Percentiles rank a stretch among this genome's conserved stretches.
These are phyloP conservation scores for Ulmus americana DNA, from an alignment of 331 rosid genomes.

Conservation along the genomic window DNA sequence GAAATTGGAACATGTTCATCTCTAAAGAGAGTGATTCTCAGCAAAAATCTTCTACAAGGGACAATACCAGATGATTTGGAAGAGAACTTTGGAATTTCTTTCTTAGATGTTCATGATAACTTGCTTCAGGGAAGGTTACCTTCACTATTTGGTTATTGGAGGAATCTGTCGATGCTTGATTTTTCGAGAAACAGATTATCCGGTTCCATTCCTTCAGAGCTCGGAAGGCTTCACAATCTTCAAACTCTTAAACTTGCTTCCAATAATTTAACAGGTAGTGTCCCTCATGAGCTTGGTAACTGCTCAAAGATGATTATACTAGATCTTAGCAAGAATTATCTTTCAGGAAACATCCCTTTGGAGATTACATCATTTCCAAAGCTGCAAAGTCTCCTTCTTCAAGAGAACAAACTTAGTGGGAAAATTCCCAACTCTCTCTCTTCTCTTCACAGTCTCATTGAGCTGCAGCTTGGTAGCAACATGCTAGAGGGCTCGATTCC, in stretches of 20 bases:
- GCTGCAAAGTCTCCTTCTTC: slow-evolving; percentile 16
- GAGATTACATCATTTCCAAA: slow-evolving; percentile 14
- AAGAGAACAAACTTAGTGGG: slow-evolving; percentile 16
- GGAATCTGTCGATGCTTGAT: slow-evolving; percentile 22
- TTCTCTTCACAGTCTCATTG: slow-evolving; percentile 14
- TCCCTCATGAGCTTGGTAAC: slow-evolving; percentile 17
- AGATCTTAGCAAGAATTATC: slow-evolving; percentile 15
- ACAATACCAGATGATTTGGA: slow-evolving; percentile 18
- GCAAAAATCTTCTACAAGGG: slow-evolving; percentile 20
- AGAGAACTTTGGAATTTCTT: slow-evolving; percentile 15
- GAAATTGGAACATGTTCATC: slow-evolving; percentile 14
- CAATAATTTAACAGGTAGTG: slow-evolving; percentile 9
- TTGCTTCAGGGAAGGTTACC: slow-evolving; percentile 20
- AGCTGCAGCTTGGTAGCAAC: slow-evolving; percentile 21
- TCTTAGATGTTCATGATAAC: slow-evolving; percentile 19
- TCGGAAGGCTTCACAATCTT: slow-evolving; percentile 16
- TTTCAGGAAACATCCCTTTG: slow-evolving; percentile 20
- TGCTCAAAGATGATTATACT: slow-evolving; percentile 11
- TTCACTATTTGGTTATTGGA: slow-evolving; percentile 13
- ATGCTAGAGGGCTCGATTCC: slow-evolving; percentile 16
- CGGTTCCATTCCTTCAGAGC: slow-evolving; percentile 13
- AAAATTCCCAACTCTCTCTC: slow-evolving; percentile 17
- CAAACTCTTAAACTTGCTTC: slow-evolving; percentile 14
- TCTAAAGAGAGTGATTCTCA: slow-evolving; percentile 20
- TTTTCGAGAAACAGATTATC: slow-evolving; percentile 12